Conservation (phyloP, 306 rosid species). For the Argentina anserina region DNA sequence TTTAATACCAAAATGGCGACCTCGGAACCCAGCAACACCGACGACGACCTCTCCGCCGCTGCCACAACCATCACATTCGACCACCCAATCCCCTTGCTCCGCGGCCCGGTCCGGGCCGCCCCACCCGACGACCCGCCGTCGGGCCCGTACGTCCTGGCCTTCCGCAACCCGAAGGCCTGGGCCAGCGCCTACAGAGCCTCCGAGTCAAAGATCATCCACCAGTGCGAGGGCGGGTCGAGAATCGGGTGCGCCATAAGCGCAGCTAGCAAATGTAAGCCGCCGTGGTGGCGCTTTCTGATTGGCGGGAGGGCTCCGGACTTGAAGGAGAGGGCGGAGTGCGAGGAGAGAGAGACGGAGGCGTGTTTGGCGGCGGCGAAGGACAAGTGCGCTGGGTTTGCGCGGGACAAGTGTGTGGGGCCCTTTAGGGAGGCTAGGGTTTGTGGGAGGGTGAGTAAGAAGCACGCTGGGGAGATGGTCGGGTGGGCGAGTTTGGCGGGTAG, state of each 20-base stretch:
- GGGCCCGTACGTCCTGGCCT: slow-evolving; percentile 60
- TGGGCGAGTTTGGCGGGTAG: slow-evolving; percentile 37
- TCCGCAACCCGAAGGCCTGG: slow-evolving; percentile 68
- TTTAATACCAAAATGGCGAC: slow-evolving; percentile 23
- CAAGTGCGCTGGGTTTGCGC: slow-evolving; percentile 49
- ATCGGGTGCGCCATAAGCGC: slow-evolving; percentile 50
- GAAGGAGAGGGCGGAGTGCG: slow-evolving; percentile 61
- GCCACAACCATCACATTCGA: slow-evolving; percentile 51
- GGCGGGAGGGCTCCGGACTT: slow-evolving; percentile 40
- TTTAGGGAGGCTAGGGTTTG: slow-evolving; percentile 63
- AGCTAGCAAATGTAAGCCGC: slow-evolving; percentile 52
- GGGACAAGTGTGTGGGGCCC: slow-evolving; percentile 57
- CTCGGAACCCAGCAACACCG: slow-evolving; percentile 22
- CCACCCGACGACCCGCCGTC: slow-evolving; percentile 33
- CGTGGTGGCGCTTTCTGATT: slow-evolving; percentile 66
- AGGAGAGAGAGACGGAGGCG: slow-evolving; percentile 49
- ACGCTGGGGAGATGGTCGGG: slow-evolving; percentile 36
- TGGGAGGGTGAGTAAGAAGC: slow-evolving; percentile 29
- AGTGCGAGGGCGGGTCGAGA: slow-evolving; percentile 76
- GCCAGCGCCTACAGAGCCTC: slow-evolving; percentile 44
- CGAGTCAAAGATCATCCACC: slow-evolving; percentile 51
- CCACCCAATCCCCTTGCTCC: slow-evolving; percentile 53
- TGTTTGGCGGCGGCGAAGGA: slow-evolving; percentile 42
- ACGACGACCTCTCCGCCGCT: slow-evolving; percentile 52
- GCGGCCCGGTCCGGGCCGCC: slow-evolving; percentile 54